These are phyloP conservation scores for Ascoidea tarda DNA, from an alignment of 805 yeast species.

Conservation along the genomic window DNA sequence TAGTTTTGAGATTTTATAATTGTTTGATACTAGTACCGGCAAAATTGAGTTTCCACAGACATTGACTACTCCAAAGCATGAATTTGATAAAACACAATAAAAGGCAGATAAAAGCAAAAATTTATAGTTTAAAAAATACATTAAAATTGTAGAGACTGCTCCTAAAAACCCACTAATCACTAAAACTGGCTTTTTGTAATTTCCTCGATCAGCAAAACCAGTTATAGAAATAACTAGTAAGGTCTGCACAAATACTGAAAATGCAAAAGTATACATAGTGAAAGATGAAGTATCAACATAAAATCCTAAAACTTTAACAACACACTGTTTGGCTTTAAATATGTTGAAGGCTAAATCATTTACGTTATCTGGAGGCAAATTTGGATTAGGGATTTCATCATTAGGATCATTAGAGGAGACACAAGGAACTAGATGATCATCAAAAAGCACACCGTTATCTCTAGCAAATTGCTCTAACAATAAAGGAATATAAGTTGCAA, in stretches of 20 bases:
- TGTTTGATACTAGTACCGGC: conserved; percentile 42
- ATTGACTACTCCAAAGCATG: conserved; percentile 64
- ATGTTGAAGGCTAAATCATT: conserved; percentile 9
- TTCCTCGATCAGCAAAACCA: conserved; percentile 57
- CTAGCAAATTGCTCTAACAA: conserved; percentile 60
- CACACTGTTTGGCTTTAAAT: conserved; percentile 22
- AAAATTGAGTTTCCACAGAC: conserved; percentile 69
- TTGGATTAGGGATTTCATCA: neutral
- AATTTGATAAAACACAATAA: conserved; percentile 47
- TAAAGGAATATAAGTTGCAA: conserved; percentile 66
- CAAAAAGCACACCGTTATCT: conserved; percentile 48
- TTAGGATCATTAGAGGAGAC: conserved; percentile 1
- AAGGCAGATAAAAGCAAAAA: conserved; percentile 23
- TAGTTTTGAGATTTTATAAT: conserved; percentile 12
- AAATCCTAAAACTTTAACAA: conserved; percentile 26
- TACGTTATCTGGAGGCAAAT: conserved; percentile 6
- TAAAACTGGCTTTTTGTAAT: conserved; percentile 41
- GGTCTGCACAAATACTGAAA: conserved; percentile 62
- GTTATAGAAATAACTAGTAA: conserved; percentile 56
- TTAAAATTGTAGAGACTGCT: conserved; percentile 34
- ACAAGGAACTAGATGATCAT: conserved; percentile 49
- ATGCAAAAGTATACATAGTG: conserved; percentile 60
- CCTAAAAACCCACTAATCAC: conserved; percentile 47
- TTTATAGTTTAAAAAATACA: conserved; percentile 19
- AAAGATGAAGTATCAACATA: conserved; percentile 62